phyloP scores from a whole-genome alignment of 1,139 yeast genomes.

The Scheffersomyces illinoinensis region DNA sequence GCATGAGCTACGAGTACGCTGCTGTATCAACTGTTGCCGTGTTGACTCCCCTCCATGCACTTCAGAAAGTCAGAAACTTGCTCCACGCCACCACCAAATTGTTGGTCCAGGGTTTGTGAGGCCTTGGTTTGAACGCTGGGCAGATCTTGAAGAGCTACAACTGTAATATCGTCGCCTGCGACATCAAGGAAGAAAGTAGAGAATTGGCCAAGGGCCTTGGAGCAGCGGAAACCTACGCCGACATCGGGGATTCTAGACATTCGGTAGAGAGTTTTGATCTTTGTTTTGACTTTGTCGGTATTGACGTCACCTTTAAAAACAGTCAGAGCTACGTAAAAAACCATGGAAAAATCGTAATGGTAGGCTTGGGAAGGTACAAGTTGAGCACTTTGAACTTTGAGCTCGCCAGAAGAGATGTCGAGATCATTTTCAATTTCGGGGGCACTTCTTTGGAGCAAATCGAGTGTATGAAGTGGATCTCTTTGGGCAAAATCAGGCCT shows the following conservation, averaged over 20 bases:
- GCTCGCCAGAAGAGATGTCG: slow-evolving; percentile 43
- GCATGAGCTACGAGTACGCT: slow-evolving; percentile 47
- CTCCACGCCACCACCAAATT: slow-evolving; percentile 41
- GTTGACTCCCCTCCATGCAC: slow-evolving; percentile 53
- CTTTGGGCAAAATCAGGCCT: slow-evolving; percentile 43
- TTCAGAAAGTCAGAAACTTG: slow-evolving; percentile 35
- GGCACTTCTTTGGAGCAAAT: slow-evolving; percentile 47
- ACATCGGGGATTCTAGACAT: slow-evolving; percentile 28
- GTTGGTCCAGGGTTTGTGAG: slow-evolving; percentile 50
- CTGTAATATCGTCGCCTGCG: slow-evolving; percentile 43
- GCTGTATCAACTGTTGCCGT: slow-evolving; percentile 54
- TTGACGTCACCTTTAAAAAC: slow-evolving; percentile 34
- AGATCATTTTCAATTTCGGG: slow-evolving; percentile 45
- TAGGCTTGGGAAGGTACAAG: slow-evolving; percentile 44
- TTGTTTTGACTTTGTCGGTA: slow-evolving; percentile 49
- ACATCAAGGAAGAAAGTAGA: slow-evolving; percentile 33
- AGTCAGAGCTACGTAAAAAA: slow-evolving; percentile 35
- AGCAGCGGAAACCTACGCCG: slow-evolving; percentile 44
- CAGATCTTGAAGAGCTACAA: slow-evolving; percentile 46
- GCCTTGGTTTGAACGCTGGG: slow-evolving; percentile 51
- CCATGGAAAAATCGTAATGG: slow-evolving; percentile 43
- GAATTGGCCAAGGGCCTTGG: slow-evolving; percentile 36
- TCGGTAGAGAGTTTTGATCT: slow-evolving; percentile 36
- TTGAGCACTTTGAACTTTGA: slow-evolving; percentile 34
- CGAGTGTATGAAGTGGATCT: slow-evolving; percentile 47